These are phyloP conservation scores for Salvia splendens DNA, from an alignment of 257 asterid genomes.

Conservation along the genomic window DNA sequence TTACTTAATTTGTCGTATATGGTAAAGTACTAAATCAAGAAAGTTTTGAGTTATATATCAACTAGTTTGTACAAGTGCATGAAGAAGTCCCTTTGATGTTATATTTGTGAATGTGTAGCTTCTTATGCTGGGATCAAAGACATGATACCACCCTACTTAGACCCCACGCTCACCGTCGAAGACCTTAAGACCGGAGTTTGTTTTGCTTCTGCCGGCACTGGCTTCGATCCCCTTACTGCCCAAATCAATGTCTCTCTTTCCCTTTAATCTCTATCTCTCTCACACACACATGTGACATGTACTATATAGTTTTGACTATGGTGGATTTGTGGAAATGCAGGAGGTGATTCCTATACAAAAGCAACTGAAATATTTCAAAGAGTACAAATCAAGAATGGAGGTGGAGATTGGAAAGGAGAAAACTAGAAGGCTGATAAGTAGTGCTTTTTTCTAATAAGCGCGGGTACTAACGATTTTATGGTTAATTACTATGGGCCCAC, in stretches of 20 bases:
- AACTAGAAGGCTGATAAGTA: constrained; percentile 37
- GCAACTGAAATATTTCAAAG: constrained; percentile 56
- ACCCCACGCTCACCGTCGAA: constrained; percentile 53
- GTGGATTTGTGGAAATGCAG: constrained; percentile 35
- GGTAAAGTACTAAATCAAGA: too few species aligned
- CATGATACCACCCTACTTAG: constrained; percentile 71
- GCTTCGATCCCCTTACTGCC: constrained; percentile 70
- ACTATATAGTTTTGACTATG: background rate
- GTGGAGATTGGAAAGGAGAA: constrained; percentile 44
- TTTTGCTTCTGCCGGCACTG: constrained; percentile 78
- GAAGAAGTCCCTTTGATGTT: too few species aligned
- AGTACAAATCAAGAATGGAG: constrained; percentile 51
- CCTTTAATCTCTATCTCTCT: background rate
- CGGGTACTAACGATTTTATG: constrained; percentile 65
- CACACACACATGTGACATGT: background rate
- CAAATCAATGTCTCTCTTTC: constrained; percentile 36
- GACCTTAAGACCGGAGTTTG: constrained; percentile 75
- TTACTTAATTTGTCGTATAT: too few species aligned
- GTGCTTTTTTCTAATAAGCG: constrained; percentile 50
- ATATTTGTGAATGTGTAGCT: constrained; percentile 35
- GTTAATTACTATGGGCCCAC: constrained; percentile 42
- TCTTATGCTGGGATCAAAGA: constrained; percentile 60
- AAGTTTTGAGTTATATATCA: too few species aligned
- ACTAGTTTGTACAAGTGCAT: too few species aligned
- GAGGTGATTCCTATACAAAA: constrained; percentile 44